Evolutionary conservation across 768 basidiomycete genomes (phyloP).

Genomic region (Naganishia onofrii): DNA sequence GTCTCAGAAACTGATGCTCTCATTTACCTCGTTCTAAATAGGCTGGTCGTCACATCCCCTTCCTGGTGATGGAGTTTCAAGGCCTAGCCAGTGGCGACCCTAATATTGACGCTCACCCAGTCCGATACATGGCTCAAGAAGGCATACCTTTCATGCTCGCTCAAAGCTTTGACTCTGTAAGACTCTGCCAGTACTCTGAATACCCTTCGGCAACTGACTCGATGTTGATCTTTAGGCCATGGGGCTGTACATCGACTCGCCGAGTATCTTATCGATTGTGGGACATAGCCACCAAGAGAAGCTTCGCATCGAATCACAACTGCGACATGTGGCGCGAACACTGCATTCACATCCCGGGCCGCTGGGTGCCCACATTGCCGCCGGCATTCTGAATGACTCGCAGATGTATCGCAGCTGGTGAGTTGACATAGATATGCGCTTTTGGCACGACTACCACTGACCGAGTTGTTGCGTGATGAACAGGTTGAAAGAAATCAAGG

Average conservation of each 20-base stretch:
- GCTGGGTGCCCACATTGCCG: slow-evolving; percentile 47
- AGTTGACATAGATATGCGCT: slow-evolving; percentile 26
- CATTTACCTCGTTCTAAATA: slow-evolving; percentile 25
- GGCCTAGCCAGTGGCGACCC: slow-evolving; percentile 47
- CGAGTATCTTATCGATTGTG: slow-evolving; percentile 49
- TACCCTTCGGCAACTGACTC: slow-evolving; percentile 18
- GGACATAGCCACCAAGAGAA: slow-evolving; percentile 40
- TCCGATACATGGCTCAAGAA: slow-evolving; percentile 48
- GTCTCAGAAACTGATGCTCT: not conserved
- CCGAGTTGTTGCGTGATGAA: not conserved
- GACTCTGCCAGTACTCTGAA: slow-evolving; percentile 6
- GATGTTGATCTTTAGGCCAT: slow-evolving; percentile 39
- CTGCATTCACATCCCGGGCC: slow-evolving; percentile 50
- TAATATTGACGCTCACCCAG: slow-evolving; percentile 44
- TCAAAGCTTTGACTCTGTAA: slow-evolving; percentile 49
- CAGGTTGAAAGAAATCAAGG: slow-evolving; percentile 81
- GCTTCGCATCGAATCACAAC: slow-evolving; percentile 47
- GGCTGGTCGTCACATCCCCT: slow-evolving; percentile 52
- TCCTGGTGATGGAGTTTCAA: slow-evolving; percentile 46
- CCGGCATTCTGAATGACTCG: slow-evolving; percentile 66
- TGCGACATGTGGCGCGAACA: slow-evolving; percentile 43
- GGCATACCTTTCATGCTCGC: slow-evolving; percentile 46
- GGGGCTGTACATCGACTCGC: slow-evolving; percentile 51
- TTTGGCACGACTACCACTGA: slow-evolving; percentile 1
- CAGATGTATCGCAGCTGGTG: slow-evolving; percentile 85